A percentile compares a stretch with the other conserved stretches of the same genome.
Conservation (phyloP, 306 rosid genomes). For the Alnus rubra region DNA sequence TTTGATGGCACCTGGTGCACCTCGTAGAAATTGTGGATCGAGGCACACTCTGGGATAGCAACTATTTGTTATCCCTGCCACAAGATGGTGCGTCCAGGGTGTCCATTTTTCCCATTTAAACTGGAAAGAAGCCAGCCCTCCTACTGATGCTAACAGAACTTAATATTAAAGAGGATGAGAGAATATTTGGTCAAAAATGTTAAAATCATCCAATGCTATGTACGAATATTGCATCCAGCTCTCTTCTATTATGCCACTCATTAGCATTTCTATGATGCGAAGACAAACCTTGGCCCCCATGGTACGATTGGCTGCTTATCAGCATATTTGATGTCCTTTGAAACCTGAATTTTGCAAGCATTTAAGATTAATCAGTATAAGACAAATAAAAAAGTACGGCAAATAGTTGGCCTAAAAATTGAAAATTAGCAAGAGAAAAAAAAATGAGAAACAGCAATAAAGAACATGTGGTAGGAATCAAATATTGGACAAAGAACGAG, state of each 20-base stretch:
- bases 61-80: not conserved
- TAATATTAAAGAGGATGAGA: not conserved
- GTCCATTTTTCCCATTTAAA: not conserved
- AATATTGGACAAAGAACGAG: not conserved
- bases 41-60: slow-evolving; percentile 6
- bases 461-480: not conserved
- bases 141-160: not conserved
- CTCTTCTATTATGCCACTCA: not conserved
- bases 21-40: not conserved
- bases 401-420: slow-evolving; percentile 3
- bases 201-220: not conserved
- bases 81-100: slow-evolving; percentile 1
- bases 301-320: slow-evolving; percentile 95
- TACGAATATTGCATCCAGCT: not conserved
- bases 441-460: not conserved
- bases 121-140: not conserved
- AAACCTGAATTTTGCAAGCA: slow-evolving; percentile 57
- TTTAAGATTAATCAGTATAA: slow-evolving; percentile 22
- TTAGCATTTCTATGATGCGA: slow-evolving; percentile 25
- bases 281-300: slow-evolving; percentile 95
- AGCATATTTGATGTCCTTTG: slow-evolving; percentile 94
- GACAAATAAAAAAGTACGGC: not conserved
- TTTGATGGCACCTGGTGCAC: not conserved
- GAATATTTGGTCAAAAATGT: not conserved
- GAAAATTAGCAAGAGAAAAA: not conserved